Conservation (phyloP, 768 basidiomycete species). For the Calocybe indica region DNA sequence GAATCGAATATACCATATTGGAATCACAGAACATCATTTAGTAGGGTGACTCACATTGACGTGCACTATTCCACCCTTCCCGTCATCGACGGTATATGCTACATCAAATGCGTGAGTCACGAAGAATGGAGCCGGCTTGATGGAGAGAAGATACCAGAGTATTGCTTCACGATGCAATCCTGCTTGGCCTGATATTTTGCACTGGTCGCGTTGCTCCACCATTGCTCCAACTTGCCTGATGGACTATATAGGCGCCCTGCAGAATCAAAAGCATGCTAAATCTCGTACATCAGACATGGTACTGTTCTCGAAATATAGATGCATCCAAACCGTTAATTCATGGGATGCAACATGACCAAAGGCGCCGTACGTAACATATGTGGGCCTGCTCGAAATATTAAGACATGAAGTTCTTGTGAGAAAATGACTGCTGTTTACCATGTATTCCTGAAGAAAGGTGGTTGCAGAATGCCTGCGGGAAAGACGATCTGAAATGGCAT, state of each 20-base stretch:
- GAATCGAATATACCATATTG: neutral
- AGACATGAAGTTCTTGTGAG: constrained; percentile 2
- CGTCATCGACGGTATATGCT: constrained; percentile 83
- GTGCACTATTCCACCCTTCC: constrained; percentile 75
- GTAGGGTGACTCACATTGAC: constrained; percentile 60
- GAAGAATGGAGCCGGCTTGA: neutral
- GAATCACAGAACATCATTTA: neutral
- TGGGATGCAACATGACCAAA: constrained; percentile 93
- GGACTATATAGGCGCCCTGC: constrained; percentile 88
- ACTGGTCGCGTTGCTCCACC: constrained; percentile 91
- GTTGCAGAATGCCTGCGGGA: constrained; percentile 91
- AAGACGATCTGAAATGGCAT: constrained; percentile 67
- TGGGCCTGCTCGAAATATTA: constrained; percentile 50
- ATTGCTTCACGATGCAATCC: constrained; percentile 89
- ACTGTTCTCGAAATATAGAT: neutral
- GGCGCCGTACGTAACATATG: constrained; percentile 85
- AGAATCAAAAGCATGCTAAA: constrained; percentile 85
- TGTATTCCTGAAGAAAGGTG: constrained; percentile 81
- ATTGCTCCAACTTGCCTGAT: constrained; percentile 78
- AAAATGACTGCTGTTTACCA: constrained; percentile 42
- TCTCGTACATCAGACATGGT: neutral
- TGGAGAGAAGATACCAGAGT: constrained; percentile 48
- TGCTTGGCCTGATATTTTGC: constrained; percentile 77
- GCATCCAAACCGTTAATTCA: constrained; percentile 68
- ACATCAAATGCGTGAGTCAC: constrained; percentile 4